Evolutionary conservation across 2,329 filamentous ascomycete genomes (phyloP).

Genomic region (Onygenales sp.): DNA sequence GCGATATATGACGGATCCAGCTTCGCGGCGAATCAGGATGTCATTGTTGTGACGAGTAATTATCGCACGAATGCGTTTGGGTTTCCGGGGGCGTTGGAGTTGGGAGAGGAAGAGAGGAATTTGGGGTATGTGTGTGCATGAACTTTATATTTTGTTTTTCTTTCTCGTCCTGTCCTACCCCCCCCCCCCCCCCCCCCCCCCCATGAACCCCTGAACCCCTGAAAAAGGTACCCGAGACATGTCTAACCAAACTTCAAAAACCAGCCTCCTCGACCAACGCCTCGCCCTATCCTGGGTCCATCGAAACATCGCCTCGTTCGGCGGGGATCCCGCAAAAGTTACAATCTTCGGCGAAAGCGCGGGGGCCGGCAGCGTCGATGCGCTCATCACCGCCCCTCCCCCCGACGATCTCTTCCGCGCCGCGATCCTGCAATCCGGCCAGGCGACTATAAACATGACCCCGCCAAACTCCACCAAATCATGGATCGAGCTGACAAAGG

Average conservation of each 20-base stretch:
- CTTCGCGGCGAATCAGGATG: conserved; percentile 21
- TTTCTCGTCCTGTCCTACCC: too few species aligned
- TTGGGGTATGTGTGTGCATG: conserved; percentile 2
- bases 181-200: too few species aligned
- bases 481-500: conserved; percentile 8
- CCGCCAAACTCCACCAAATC: not conserved
- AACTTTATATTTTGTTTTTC: too few species aligned
- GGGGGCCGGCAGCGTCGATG: conserved; percentile 30
- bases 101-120: conserved; percentile 20
- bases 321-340: conserved; percentile 33
- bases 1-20: conserved; percentile 19
- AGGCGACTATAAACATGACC: conserved; percentile 1
- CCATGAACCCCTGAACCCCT: too few species aligned
- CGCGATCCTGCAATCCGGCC: conserved; percentile 20
- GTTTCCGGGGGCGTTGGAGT: conserved; percentile 28
- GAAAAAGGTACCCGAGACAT: too few species aligned
- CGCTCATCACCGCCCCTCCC: conserved; percentile 14
- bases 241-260: conserved; percentile 9
- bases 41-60: conserved; percentile 22
- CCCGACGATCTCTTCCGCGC: conserved; percentile 17
- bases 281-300: conserved; percentile 12
- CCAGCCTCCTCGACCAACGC: conserved; percentile 16
- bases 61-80: conserved; percentile 32
- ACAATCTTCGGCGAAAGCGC: conserved; percentile 37
- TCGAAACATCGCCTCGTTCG: not conserved